Evolutionary conservation across 495 filamentous ascomycete species (phyloP), one percentile per base, ranked within the genome.

Genomic region (Lepraria neglecta): DNA sequence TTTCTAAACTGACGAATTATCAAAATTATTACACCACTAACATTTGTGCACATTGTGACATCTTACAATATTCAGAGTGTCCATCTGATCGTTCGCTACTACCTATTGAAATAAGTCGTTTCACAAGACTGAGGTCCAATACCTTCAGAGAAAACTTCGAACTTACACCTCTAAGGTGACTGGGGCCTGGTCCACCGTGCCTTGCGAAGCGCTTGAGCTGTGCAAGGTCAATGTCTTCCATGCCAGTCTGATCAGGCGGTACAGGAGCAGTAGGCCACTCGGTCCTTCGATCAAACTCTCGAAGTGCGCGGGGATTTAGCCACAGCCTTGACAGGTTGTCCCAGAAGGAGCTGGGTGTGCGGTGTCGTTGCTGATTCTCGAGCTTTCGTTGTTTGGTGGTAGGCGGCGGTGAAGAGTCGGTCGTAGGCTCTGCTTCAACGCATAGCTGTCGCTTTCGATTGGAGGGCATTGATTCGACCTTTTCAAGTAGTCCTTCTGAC

Each of bases 201-300:
- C n/a, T n/a, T n/a, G n/a, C n/a, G n/a, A n/a, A n/a, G n/a, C n/a
- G n/a, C n/a, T 47, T 9, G 43, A 64, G 14, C n/a, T n/a, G n/a
- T n/a, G 28, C 40, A 53, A 59, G 50, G 62, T 35, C 51, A 45
- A 40, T 21, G 35, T 35, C 31, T 35, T 35, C 31, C n/a, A n/a
- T 35, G 31, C 71, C n/a, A n/a, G n/a, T n/a, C n/a, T n/a, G n/a
- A n/a, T n/a, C n/a, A n/a, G n/a, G n/a, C n/a, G n/a, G n/a, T n/a
- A n/a, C n/a, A n/a, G n/a, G n/a, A n/a, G n/a, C n/a, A n/a, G n/a
- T n/a, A n/a, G n/a, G n/a, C n/a, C n/a, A n/a, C n/a, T n/a, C n/a
- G n/a, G n/a, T n/a, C n/a, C n/a, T n/a, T n/a, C 67, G 61, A 69
- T 69, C 65, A 60, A 69, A 65, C 43, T 69, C 67, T 60, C 50